Conservation (phyloP, 2,329 filamentous ascomycete genomes). For the Pseudogymnoascus sp. region DNA sequence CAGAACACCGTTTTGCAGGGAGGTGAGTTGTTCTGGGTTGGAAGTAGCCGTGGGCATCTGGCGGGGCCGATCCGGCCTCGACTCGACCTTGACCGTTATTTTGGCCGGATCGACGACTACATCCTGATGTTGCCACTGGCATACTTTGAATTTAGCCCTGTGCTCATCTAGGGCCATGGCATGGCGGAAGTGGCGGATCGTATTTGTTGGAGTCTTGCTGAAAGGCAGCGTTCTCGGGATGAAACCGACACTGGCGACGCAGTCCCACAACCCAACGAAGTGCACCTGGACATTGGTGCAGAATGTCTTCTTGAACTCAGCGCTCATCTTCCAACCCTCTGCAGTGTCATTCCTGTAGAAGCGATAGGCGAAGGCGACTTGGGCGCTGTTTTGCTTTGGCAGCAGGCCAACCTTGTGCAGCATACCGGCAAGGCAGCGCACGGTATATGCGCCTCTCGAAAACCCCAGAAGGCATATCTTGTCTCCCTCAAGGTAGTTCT, state of each 20-base stretch:
- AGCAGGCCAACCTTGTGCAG: conserved; percentile 38
- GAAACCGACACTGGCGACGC: conserved; percentile 38
- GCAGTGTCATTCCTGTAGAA: conserved; percentile 38
- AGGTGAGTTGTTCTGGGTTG: background rate
- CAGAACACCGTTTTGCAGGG: background rate
- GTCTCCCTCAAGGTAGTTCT: conserved; percentile 42
- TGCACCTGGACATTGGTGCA: conserved; percentile 38
- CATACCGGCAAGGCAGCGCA: conserved; percentile 42
- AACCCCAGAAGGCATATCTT: conserved; percentile 45
- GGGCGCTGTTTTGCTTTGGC: conserved; percentile 59
- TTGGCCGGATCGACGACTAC: conserved; percentile 14
- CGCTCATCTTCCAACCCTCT: conserved; percentile 36
- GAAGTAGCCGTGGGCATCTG: conserved; percentile 16
- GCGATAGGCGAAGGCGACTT: conserved; percentile 39
- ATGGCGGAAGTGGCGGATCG: conserved; percentile 36
- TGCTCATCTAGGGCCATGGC: conserved; percentile 41
- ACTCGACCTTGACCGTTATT: conserved; percentile 4
- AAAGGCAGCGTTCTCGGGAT: conserved; percentile 35
- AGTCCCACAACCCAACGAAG: conserved; percentile 40
- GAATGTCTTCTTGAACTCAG: conserved; percentile 40
- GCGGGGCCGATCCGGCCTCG: background rate
- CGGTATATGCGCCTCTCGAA: conserved; percentile 45
- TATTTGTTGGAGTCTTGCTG: conserved; percentile 34
- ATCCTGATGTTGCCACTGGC: conserved; percentile 32
- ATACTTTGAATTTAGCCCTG: conserved; percentile 40